Evolutionary conservation across 106 monocot genomes (phyloP), one percentile per base, ranked within the genome.

Genomic region (Amphibolis antarctica): DNA sequence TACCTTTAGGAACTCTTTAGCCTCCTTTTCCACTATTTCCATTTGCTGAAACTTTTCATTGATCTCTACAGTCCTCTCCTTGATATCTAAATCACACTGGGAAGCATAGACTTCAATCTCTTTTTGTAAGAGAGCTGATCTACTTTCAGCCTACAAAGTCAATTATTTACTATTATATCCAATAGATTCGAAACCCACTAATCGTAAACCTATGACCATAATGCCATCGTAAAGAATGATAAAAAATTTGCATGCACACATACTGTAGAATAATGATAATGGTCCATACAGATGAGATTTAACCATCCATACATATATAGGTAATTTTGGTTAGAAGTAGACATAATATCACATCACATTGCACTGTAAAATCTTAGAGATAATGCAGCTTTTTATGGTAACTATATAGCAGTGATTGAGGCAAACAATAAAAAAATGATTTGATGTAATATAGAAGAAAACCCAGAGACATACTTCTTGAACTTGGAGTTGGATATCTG

Each of bases 1-100:
- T 53, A 89, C 89, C 82, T 80, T 83, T 4, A 83, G 51, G 72
- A 78, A 85, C 13, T 82, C 78, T 44, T 81, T 69, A 6, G 83
- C 82, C 53, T 90, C 82, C 64, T 74, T 84, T 69, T 89, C 86
- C 46, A 77, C 49, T 9, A 65, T 68, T 28, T 44, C 62, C 31
- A 90, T 46, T 46, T 84, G 69, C 20, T 66, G 53, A 21, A 76
- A 76, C 74, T 80, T 89, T 13, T 10, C 44, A 20, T 42, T 29
- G 20, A 66, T 29, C 10, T 80, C 80, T 25, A 62, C 62, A 55
- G 46, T 71, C 28, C 76, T 63, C 62, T 60, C 76, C 60, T 78
- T 70, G 42, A 63, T 60, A 71, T 86, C 86, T 44, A 71, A 63
- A 63, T 73, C 63, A 58, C 67, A 96, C 53, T 11, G 71, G 22